Evolutionary conservation across 768 basidiomycete genomes (phyloP), one percentile per base, ranked within the genome.

Genomic region (Auriscalpium orientale): DNA sequence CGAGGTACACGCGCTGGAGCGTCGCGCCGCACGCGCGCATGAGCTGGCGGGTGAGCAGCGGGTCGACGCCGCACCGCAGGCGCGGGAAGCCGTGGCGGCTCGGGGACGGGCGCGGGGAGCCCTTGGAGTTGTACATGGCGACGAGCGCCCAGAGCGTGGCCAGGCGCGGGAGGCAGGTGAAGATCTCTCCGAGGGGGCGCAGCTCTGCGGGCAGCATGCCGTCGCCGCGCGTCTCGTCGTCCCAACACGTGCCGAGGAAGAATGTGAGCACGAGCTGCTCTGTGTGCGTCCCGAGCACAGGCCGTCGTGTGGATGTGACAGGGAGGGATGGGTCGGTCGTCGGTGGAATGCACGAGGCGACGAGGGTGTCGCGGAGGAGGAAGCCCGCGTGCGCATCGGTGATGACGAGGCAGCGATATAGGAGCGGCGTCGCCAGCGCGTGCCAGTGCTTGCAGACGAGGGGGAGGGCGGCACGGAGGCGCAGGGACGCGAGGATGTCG

Each of bases 351-450:
- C 28, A 28, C 28, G 48, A 49, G 20, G 48, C 48, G 20, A 21
- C 28, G 28, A 49, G 48, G 11, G 48, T 33, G 21, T n/a, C 28
- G 12, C 21, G 35, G 20, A 49, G 33, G 4, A 34, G 35, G 13
- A 15, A n/a, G 10, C 48, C 48, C 16, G 48, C 20, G 13, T 33
- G 28, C 12, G 28, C 48, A 12, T 28, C 16, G 34, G 21, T n/a
- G 50, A 51, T 37, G 37, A 51, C n/a, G n/a, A 51, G 13, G 13
- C 50, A 51, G 35, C 50, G 50, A 36, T 51, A 51, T 15, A 51
- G 38, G n/a, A 37, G 20, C 5, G 50, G 37, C 5, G 38, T 2
- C 21, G 50, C 50, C 0, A 51, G 15, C 15, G 50, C 16, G 37
- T 37, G 38, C 50, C 50, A 51, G 5, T 51, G 35, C 5, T 28